Base-by-base conservation (phyloP, 2,329 filamentous ascomycete species). In the Fusarium kyushuense region DNA sequence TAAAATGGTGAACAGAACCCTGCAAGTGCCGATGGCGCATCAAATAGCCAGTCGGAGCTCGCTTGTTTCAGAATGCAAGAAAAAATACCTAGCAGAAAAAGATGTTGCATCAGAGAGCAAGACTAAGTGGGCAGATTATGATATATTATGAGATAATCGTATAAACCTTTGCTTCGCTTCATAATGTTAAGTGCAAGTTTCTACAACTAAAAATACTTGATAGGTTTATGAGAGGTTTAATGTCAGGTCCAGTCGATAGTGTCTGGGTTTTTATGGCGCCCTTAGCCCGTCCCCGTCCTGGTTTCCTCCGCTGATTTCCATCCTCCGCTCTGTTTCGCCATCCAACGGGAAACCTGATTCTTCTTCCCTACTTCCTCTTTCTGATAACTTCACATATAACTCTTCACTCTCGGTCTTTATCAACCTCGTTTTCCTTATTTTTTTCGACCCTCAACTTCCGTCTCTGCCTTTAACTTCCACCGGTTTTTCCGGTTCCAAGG, bases 311-410 rank as follows among this genome's bases (percentile, higher is more conserved):
- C 43, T 57, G 60, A 49, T 61, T 54, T 70, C 69, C 56, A 38
- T 57, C 54, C 43, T 67, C 67, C 58, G 54, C 63, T 68, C 67
- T 55, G 63, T 64, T 62, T 62, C 53, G 58, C 64, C 64, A 56
- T 70, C 40, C 40, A 54, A 54, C 54, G 54, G 61, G 68, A 72
- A 72, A 72, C 70, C 67, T 71, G 70, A 52, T 61, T 66, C 65
- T 56, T 58, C 67, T 54, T 58, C 58, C 48, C 41, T 49, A 52
- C 52, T 70, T 69, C 40, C 57, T 60, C 53, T 54, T 51, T 54
- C 56, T 57, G 60, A 53, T 55, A 65, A 49, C 53, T 58, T 47
- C 56, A 33, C 58, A 56, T 55, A 59, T 45, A 54, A 35, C 48
- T 56, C 46, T 52, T 52, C 23, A 23, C 40, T 55, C 55, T 54